A percentile compares a stretch with the other conserved stretches of the same genome.
These are phyloP conservation scores for Narthecium ossifragum DNA, from an alignment of 106 monocot species.

Conservation along the genomic window DNA sequence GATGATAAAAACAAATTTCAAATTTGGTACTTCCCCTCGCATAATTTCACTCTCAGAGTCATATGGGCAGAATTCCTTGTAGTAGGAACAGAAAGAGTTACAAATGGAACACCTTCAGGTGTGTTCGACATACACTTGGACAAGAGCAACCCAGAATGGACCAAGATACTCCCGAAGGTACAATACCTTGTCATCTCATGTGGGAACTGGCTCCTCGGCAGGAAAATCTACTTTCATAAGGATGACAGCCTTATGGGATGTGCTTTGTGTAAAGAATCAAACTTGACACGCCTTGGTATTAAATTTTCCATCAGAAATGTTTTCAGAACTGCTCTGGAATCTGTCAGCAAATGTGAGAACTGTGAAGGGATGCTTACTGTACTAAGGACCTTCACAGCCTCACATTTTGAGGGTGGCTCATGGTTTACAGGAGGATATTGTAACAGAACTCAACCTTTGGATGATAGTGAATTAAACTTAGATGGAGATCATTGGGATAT, in stretches of 20 bases:
- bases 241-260: conserved; percentile 34
- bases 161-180: conserved; percentile 16
- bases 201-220: conserved; percentile 70
- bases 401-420: conserved; percentile 58
- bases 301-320: conserved; percentile 15
- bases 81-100: conserved; percentile 14
- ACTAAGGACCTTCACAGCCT: conserved; percentile 50
- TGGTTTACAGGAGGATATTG: conserved; percentile 60
- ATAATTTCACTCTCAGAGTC: conserved; percentile 45
- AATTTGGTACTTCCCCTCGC: conserved; percentile 45
- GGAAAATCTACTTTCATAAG: conserved; percentile 41
- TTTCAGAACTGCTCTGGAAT: conserved; percentile 26
- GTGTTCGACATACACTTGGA: conserved; percentile 42
- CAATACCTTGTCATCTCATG: conserved; percentile 43
- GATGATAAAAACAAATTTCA: no score
- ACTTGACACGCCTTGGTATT: conserved; percentile 11
- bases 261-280: conserved; percentile 32
- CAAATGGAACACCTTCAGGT: conserved; percentile 29
- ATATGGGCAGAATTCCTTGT: conserved; percentile 61
- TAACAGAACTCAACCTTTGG: conserved; percentile 34
- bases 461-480: conserved; percentile 6
- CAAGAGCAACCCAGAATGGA: conserved; percentile 28
- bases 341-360: conserved; percentile 9
- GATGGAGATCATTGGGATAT: conserved; percentile 21
- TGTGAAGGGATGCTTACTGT: conserved; percentile 20